Conservation (phyloP, 208 protist species). For the Novymonas esmeraldas region DNA sequence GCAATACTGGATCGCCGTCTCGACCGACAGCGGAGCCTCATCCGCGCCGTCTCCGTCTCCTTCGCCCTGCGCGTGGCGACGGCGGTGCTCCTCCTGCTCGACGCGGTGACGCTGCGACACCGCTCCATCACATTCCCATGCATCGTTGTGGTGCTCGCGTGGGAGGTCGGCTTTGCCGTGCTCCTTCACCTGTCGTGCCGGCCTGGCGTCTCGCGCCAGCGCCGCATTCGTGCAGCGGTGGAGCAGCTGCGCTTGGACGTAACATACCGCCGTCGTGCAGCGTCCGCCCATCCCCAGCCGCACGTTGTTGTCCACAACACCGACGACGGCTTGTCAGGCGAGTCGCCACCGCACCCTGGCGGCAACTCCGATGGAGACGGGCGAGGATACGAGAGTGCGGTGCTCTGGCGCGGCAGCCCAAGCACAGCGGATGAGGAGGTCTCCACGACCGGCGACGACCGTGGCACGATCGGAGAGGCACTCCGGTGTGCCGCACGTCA, state of each 20-base stretch:
- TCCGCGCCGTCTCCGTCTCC: conserved; percentile 1
- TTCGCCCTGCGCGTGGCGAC: not conserved
- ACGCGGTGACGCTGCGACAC: not conserved
- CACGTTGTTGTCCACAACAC: not conserved
- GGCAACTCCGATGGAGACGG: not conserved
- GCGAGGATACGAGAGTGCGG: not conserved
- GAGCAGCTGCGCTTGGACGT: conserved; percentile 8
- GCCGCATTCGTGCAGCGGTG: conserved; percentile 4
- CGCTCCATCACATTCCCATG: not conserved
- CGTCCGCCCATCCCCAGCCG: too few relatives aligned
- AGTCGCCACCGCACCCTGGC: not conserved
- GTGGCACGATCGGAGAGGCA: not conserved
- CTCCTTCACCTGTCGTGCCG: conserved; percentile 10
- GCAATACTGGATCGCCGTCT: conserved; percentile 3
- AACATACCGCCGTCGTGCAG: not conserved
- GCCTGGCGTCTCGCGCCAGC: not conserved
- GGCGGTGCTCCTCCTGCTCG: not conserved
- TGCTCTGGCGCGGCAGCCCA: not conserved
- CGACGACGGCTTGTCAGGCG: not conserved
- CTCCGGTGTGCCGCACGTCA: conserved; percentile 3
- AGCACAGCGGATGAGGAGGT: not conserved
- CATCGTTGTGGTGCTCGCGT: not conserved
- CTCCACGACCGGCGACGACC: not conserved
- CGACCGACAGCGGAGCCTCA: not conserved
- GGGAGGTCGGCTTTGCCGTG: not conserved